Evolutionary conservation across 176 grass and related monocot genomes (phyloP), one percentile per base, ranked within the genome.

Genomic region (Aegilops longissima): DNA sequence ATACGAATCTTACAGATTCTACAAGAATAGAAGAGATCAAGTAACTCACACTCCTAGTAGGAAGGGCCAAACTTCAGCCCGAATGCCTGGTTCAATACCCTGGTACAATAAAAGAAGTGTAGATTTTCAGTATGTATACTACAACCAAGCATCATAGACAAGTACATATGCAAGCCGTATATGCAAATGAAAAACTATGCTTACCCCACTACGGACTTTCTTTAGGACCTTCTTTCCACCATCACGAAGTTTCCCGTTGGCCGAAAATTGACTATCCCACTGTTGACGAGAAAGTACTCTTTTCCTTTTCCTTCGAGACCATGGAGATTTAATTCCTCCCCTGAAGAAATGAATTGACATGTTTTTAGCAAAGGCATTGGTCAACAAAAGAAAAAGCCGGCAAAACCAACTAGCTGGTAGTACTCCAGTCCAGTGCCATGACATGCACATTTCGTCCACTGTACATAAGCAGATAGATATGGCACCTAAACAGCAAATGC

Each of bases 11-110:
- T 80, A 61, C 27, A 47, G 39, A 83, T 59, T 76, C 14, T 85
- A 87, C 21, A 45, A 91, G 27, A 66, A 58, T 70, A 73, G 62
- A 72, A 83, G 65, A 82, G 62, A 88, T 38, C 13, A 77, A 65
- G 30, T 51, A 85, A 80, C 93, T 98, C 84, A 98, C 96, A 98
- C 90, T 87, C 96, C 93, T 24, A 98, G 93, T 68, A 98, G 86
- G 67, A 95, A 98, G 68, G 96, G 93, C 96, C 96, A 98, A 94
- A 98, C 96, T 92, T 98, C 91, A 87, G 88, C 92, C 51, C 96
- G 89, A 81, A 98, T 91, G 66, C 89, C 83, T 84, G 92, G 86
- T 80, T 95, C 93, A 38, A 95, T 85, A 86, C 96, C 96, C 96
- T 98, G 92, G 61, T 87, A 76, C 79, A 82, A 87, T 58, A 77